Evolutionary conservation across 2,329 filamentous ascomycete genomes (phyloP).

Genomic region (Sphaerulina populicola): DNA sequence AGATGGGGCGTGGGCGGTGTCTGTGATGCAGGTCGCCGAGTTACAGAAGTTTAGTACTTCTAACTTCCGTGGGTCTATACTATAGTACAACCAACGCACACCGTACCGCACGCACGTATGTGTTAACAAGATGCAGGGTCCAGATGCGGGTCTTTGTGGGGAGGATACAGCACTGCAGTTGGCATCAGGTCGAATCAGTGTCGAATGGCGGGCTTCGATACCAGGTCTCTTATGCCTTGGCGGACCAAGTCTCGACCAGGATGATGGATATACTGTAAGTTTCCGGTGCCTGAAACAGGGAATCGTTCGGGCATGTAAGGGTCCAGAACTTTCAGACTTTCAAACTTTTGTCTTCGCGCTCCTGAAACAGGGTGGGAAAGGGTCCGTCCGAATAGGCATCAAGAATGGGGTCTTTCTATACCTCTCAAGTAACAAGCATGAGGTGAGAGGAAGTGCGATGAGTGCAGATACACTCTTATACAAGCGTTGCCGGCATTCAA

Average conservation of each 20-base stretch:
- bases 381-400: not conserved
- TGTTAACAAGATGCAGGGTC: not conserved
- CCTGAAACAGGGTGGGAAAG: not conserved
- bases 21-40: not conserved
- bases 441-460: not conserved
- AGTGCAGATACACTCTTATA: not conserved
- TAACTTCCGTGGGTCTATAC: not conserved
- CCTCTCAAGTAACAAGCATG: not conserved
- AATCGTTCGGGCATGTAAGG: not conserved
- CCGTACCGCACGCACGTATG: not conserved
- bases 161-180: not conserved
- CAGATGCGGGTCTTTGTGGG: not conserved
- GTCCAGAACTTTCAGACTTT: not conserved
- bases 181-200: no score
- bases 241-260: not conserved
- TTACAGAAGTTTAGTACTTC: not conserved
- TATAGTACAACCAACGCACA: not conserved
- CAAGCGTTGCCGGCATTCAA: no score
- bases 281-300: not conserved
- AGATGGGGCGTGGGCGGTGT: not conserved
- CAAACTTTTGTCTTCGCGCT: not conserved
- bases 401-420: not conserved
- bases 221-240: not conserved
- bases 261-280: not conserved
- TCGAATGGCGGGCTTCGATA: not conserved